A percentile compares a stretch with the other conserved stretches of the same genome.
phyloP scores from a whole-genome alignment of 2,329 filamentous ascomycete species.

The Botrytis aclada region DNA sequence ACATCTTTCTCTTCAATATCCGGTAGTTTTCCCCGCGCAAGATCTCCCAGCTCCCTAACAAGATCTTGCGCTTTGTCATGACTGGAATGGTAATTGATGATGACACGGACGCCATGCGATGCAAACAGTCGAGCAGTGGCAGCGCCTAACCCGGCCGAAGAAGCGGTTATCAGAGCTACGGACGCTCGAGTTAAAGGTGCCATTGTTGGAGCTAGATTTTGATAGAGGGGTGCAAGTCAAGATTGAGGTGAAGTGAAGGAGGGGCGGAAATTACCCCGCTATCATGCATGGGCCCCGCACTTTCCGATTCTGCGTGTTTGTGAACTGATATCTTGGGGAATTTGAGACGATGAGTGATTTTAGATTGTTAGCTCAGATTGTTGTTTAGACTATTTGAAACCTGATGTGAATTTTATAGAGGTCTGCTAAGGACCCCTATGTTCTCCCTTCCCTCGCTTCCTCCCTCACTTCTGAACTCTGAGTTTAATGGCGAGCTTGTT shows the following conservation, averaged over 20 bases:
- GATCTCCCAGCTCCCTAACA: constrained; percentile 49
- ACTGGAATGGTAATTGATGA: constrained; percentile 70
- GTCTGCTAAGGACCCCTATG: not conserved
- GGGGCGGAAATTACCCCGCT: not conserved
- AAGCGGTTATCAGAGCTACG: constrained; percentile 49
- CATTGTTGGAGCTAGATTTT: not conserved
- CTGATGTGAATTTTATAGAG: not conserved
- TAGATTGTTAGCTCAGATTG: not conserved
- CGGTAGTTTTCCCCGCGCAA: not conserved
- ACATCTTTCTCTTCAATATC: constrained; percentile 19
- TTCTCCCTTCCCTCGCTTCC: not conserved
- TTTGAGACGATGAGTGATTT: not conserved
- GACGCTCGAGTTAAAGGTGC: not conserved
- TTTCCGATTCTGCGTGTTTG: not conserved
- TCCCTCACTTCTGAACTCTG: not conserved
- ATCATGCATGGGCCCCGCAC: not conserved
- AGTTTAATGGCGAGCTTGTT: too few relatives aligned
- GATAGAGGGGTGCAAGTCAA: not conserved
- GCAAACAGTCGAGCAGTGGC: constrained; percentile 66
- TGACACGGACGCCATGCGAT: constrained; percentile 62
- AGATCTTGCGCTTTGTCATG: constrained; percentile 57
- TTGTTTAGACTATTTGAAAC: not conserved
- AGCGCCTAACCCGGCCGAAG: constrained; percentile 66
- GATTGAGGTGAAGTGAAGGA: not conserved
- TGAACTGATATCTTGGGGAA: not conserved